Base-by-base conservation (phyloP, 1,139 yeast species). In the Debaryomyces subglobosus region DNA sequence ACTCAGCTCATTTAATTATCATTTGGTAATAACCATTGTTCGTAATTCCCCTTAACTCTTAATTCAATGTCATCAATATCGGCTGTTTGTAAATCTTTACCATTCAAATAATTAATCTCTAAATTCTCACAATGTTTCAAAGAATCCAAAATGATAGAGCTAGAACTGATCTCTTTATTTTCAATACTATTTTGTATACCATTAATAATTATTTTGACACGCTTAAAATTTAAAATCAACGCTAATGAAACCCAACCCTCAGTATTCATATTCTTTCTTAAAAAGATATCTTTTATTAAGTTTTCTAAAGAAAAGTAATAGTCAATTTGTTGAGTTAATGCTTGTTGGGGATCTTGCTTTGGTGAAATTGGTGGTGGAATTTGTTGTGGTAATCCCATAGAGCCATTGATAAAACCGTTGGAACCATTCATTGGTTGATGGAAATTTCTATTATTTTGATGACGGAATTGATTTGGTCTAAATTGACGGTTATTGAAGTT, bases 301-400 rank as follows among this genome's bases (percentile, higher is more conserved):
- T 94, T 94, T 60, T 91, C 96, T 48, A 86, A 78, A 24, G 95
- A 86, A 68, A 94, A 87, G 68, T 94, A 94, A 73, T 92, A 94
- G 64, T 89, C 94, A 50, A 91, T 74, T 74, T 91, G 97, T 58
- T 79, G 81, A 24, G 77, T 77, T 63, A 72, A 75, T 40, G 80
- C 80, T 56, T 69, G 68, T 53, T 66, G 68, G 33, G 80, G 81
- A 53, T 74, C 75, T 59, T 74, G 79, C 59, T 74, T 71, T 35
- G 79, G 79, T 39, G 78, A 72, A 53, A 75, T 74, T 49, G 80
- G 80, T 29, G 80, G 80, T 18, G 63, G 60, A 18, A 53, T 55
- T 47, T 43, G 52, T 44, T 45, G 42, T 25, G 54, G 50, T 27
- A 46, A 47, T 8, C 58, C 59, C 45, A 55, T 51, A 8, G 50